phyloP scores from a whole-genome alignment of 2,329 filamentous ascomycete species.

The Alternaria ethzedia region DNA sequence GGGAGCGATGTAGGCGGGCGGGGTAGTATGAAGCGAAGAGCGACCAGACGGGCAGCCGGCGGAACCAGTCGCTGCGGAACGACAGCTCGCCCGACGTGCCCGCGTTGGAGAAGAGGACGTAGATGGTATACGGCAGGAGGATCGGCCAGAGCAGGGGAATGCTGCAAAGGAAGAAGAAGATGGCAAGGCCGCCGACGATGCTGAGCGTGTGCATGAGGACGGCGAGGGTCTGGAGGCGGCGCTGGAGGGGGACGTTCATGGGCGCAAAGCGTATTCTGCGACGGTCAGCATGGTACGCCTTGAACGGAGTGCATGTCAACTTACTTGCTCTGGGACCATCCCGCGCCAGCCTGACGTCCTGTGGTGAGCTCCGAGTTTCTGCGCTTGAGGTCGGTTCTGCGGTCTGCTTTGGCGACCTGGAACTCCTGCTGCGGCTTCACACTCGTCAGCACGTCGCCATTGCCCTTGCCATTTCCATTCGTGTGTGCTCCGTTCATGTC shows the following conservation, averaged over 20 bases:
- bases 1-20: constrained; percentile 82
- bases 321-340: constrained; percentile 59
- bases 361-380: constrained; percentile 55
- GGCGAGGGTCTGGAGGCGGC: constrained; percentile 57
- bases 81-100: constrained; percentile 76
- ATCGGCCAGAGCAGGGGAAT: constrained; percentile 92
- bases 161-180: constrained; percentile 90
- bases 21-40: constrained; percentile 94
- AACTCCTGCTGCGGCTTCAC: constrained; percentile 50
- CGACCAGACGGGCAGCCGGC: constrained; percentile 78
- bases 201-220: constrained; percentile 59
- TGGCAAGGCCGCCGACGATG: constrained; percentile 63
- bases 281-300: not conserved
- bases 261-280: constrained; percentile 82
- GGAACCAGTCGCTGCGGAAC: constrained; percentile 76
- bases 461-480: constrained; percentile 47
- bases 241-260: constrained; percentile 68
- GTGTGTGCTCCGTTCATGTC: constrained; percentile 53
- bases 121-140: constrained; percentile 77
- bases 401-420: constrained; percentile 36
- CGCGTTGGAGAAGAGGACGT: constrained; percentile 80
- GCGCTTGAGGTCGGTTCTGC: constrained; percentile 40
- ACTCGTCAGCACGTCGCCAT: constrained; percentile 55
- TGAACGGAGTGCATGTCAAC: constrained; percentile 11
- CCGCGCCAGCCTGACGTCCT: constrained; percentile 60